These are phyloP conservation scores for Haplosporangium sp. DNA, from an alignment of 371 early-diverging fungal species.

Conservation along the genomic window DNA sequence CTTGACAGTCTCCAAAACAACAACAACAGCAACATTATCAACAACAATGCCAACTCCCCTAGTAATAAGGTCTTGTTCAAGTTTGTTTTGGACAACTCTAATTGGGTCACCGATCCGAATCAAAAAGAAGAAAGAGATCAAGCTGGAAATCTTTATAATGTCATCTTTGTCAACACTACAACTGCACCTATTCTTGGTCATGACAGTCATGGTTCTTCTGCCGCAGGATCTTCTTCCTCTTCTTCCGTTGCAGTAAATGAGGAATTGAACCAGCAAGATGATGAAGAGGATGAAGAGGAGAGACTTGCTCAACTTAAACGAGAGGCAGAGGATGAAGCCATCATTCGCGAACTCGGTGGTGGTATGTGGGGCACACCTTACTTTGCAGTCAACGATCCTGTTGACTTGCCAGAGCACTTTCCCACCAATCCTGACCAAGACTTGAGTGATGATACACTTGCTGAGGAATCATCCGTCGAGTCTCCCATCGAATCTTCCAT, in stretches of 20 bases:
- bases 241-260: neutral
- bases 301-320: neutral
- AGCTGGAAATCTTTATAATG: conserved; percentile 47
- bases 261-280: neutral
- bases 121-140: conserved; percentile 35
- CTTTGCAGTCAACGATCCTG: conserved; percentile 34
- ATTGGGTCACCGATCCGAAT: conserved; percentile 47
- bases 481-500: too few relatives aligned
- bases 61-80: conserved; percentile 38
- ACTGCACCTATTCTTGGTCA: neutral
- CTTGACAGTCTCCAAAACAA: neutral
- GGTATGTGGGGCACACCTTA: conserved; percentile 45
- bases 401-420: conserved; percentile 28
- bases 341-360: conserved; percentile 23
- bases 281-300: conserved; percentile 12
- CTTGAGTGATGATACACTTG: neutral
- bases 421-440: neutral
- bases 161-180: conserved; percentile 14
- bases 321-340: conserved; percentile 32
- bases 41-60: neutral
- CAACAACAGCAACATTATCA: neutral
- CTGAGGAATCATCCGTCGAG: neutral
- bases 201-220: neutral
- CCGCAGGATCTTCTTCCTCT: neutral
- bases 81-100: conserved; percentile 41